Evolutionary conservation across 2,329 filamentous ascomycete species (phyloP).

Genomic region (Fusarium sp.): DNA sequence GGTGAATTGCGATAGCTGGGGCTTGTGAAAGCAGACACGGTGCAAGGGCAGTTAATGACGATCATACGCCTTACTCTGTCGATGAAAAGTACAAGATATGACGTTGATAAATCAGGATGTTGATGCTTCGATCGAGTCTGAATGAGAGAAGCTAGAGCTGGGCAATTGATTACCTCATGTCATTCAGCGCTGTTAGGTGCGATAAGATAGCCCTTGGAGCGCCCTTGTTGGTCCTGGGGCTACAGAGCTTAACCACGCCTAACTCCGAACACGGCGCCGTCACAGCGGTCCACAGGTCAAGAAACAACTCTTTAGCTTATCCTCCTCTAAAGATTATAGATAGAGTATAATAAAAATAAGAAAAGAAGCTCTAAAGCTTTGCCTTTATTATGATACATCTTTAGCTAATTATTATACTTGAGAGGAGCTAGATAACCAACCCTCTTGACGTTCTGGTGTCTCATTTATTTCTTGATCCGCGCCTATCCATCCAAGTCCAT

Average conservation of each 20-base stretch:
- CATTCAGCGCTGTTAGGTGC: conserved; percentile 6
- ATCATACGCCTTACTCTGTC: neutral
- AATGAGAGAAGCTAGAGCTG: neutral
- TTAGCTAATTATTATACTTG: neutral
- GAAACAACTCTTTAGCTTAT: neutral
- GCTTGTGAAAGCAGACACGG: neutral
- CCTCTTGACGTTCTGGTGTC: too few relatives aligned
- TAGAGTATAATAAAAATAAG: neutral
- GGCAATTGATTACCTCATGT: neutral
- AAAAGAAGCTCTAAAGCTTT: neutral
- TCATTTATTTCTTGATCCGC: too few relatives aligned
- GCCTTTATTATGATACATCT: neutral
- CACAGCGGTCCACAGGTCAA: neutral
- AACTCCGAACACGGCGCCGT: conserved; percentile 10
- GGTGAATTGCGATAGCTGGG: conserved; percentile 2
- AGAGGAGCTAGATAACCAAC: too few relatives aligned
- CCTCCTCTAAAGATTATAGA: neutral
- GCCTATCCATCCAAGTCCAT: too few relatives aligned
- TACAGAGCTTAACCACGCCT: conserved; percentile 12
- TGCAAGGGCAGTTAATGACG: neutral
- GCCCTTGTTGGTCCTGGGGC: conserved; percentile 15
- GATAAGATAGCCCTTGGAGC: conserved; percentile 43
- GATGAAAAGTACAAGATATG: neutral
- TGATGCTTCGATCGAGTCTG: neutral
- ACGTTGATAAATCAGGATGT: neutral